Percentiles rank a stretch among this genome's conserved stretches.
phyloP scores from a whole-genome alignment of 2,329 filamentous ascomycete species.

The Fusarium sp. region DNA sequence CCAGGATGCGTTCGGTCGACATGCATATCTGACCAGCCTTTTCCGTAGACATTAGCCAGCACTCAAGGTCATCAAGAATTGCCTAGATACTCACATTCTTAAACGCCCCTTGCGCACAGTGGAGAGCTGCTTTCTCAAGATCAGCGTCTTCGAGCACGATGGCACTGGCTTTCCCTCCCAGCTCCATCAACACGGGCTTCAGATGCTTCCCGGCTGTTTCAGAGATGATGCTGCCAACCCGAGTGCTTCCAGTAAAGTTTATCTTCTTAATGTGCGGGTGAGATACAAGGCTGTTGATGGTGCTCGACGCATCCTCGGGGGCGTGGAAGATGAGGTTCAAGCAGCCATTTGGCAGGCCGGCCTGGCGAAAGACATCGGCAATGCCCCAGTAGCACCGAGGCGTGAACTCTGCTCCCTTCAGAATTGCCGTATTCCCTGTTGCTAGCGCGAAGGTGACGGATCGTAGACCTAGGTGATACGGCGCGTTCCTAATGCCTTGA shows the following conservation, averaged over 20 bases:
- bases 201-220: conserved; percentile 78
- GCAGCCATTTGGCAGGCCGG: conserved; percentile 82
- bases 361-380: conserved; percentile 75
- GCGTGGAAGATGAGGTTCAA: conserved; percentile 79
- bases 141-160: conserved; percentile 88
- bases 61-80: neutral
- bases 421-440: conserved; percentile 79
- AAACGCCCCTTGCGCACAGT: conserved; percentile 62
- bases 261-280: conserved; percentile 80
- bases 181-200: conserved; percentile 84
- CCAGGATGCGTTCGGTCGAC: conserved; percentile 72
- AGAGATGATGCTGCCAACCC: conserved; percentile 80
- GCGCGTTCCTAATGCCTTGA: conserved; percentile 12
- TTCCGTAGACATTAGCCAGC: conserved; percentile 1
- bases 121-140: conserved; percentile 76
- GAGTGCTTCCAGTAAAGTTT: conserved; percentile 86
- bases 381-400: conserved; percentile 76
- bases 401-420: conserved; percentile 79
- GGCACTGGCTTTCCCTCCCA: conserved; percentile 85
- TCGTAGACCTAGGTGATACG: neutral
- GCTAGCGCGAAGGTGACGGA: conserved; percentile 11
- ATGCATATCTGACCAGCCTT: conserved; percentile 83
- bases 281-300: conserved; percentile 78
- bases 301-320: conserved; percentile 74
- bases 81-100: conserved; percentile 21